phyloP scores from a whole-genome alignment of 2,329 filamentous ascomycete species.

The Cladosporium colombiae region DNA sequence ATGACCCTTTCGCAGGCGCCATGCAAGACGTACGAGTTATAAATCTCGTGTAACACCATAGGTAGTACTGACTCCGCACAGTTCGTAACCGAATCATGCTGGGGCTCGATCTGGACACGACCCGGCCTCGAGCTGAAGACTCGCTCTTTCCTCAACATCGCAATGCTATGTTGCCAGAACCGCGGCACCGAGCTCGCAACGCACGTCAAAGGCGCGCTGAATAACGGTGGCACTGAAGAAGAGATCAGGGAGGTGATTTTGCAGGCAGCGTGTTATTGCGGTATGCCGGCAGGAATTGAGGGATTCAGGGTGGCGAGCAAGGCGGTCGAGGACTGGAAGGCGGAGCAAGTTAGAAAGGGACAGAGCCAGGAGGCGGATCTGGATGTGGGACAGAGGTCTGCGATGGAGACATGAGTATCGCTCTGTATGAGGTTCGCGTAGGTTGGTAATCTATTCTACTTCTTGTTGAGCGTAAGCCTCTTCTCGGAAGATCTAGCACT shows the following conservation, averaged over 20 bases:
- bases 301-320: slow-evolving; percentile 55
- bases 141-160: slow-evolving; percentile 63
- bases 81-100: slow-evolving; percentile 62
- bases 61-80: slow-evolving; percentile 16
- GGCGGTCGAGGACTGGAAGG: slow-evolving; percentile 54
- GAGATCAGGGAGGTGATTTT: slow-evolving; percentile 63
- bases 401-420: background rate
- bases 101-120: slow-evolving; percentile 65
- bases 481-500: background rate
- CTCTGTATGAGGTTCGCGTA: background rate
- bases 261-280: slow-evolving; percentile 55
- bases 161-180: slow-evolving; percentile 65
- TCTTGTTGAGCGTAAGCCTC: background rate
- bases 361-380: slow-evolving; percentile 1
- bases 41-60: background rate
- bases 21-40: slow-evolving; percentile 56
- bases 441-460: background rate
- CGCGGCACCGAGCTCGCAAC: slow-evolving; percentile 60
- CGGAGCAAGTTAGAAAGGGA: slow-evolving; percentile 35
- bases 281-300: slow-evolving; percentile 57
- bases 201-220: slow-evolving; percentile 63
- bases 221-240: slow-evolving; percentile 62
- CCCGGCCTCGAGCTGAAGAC: slow-evolving; percentile 63
- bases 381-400: slow-evolving; percentile 8
- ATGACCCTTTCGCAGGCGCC: slow-evolving; percentile 60